Percentiles rank a stretch among this genome's conserved stretches.
Evolutionary conservation across 805 yeast genomes (phyloP).

Genomic region (Pichia rugopelliculosa): DNA sequence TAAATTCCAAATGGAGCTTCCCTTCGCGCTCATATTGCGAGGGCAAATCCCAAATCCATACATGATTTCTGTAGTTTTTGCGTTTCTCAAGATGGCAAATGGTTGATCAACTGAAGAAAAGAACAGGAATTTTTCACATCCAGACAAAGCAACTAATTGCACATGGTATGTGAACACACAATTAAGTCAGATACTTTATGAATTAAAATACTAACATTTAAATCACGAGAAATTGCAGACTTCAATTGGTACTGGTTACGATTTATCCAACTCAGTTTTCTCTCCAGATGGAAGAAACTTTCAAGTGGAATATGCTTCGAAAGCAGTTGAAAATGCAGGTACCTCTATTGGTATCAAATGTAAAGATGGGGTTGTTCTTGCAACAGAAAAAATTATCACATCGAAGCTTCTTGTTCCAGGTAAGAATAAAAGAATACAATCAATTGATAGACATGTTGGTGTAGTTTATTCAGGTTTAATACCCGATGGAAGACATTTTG

Average conservation of each 20-base stretch:
- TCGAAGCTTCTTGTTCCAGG: slow-evolving; percentile 87
- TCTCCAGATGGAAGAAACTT: slow-evolving; percentile 91
- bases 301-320: slow-evolving; percentile 96
- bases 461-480: slow-evolving; percentile 90
- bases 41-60: background rate
- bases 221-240: too few relatives aligned
- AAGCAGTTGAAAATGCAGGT: slow-evolving; percentile 97
- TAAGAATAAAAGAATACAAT: slow-evolving; percentile 83
- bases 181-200: background rate
- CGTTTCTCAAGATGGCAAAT: background rate
- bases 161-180: background rate
- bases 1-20: too few relatives aligned
- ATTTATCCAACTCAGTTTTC: slow-evolving; percentile 93
- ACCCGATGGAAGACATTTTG: slow-evolving; percentile 96
- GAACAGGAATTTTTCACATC: background rate
- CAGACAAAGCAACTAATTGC: background rate
- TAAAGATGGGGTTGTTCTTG: slow-evolving; percentile 91
- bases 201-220: slow-evolving; percentile 1
- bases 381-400: slow-evolving; percentile 86
- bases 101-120: background rate
- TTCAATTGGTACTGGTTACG: slow-evolving; percentile 98
- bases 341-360: slow-evolving; percentile 91
- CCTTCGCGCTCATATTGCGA: background rate
- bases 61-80: background rate
- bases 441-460: slow-evolving; percentile 89